Evolutionary conservation across 2,329 filamentous ascomycete species (phyloP).

Genomic region (Aureobasidium zeae): DNA sequence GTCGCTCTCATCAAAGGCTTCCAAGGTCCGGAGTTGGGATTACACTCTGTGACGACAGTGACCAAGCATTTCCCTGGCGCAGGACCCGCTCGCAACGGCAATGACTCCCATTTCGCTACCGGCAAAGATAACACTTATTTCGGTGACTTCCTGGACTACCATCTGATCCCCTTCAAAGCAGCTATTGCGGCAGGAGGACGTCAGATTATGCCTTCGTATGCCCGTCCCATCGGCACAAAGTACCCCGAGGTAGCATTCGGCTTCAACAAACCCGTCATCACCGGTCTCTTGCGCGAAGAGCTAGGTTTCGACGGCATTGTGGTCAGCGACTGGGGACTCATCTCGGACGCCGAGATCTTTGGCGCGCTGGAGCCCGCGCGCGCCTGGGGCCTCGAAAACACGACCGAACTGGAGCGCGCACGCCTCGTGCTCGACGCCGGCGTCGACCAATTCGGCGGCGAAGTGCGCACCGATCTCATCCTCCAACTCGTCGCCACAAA

Average conservation of each 20-base stretch:
- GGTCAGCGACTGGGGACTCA: constrained; percentile 5
- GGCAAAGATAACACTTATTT: constrained; percentile 10
- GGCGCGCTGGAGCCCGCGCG: constrained; percentile 1
- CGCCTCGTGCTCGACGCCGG: constrained; percentile 6
- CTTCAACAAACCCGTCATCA: constrained; percentile 10
- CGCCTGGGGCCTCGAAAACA: constrained; percentile 8
- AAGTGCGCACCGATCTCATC: neutral
- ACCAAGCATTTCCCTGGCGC: constrained; percentile 10
- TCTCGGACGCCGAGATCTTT: constrained; percentile 4
- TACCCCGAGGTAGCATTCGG: constrained; percentile 8
- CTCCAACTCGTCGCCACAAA: neutral
- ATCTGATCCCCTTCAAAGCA: constrained; percentile 4
- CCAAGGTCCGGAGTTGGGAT: neutral
- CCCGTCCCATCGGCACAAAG: constrained; percentile 4
- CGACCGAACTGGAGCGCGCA: constrained; percentile 2
- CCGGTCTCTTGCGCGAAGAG: neutral
- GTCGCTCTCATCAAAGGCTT: constrained; percentile 9
- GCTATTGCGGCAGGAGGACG: constrained; percentile 1
- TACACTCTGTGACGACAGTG: neutral
- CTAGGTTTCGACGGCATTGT: constrained; percentile 1
- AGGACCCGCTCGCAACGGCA: constrained; percentile 3
- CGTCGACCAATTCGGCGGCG: constrained; percentile 10
- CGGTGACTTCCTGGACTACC: neutral
- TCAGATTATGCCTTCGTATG: constrained; percentile 10
- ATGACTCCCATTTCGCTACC: constrained; percentile 7